A percentile compares a stretch with the other conserved stretches of the same genome.
phyloP scores from a whole-genome alignment of 2,329 filamentous ascomycete genomes.

The Alternaria alternata region DNA sequence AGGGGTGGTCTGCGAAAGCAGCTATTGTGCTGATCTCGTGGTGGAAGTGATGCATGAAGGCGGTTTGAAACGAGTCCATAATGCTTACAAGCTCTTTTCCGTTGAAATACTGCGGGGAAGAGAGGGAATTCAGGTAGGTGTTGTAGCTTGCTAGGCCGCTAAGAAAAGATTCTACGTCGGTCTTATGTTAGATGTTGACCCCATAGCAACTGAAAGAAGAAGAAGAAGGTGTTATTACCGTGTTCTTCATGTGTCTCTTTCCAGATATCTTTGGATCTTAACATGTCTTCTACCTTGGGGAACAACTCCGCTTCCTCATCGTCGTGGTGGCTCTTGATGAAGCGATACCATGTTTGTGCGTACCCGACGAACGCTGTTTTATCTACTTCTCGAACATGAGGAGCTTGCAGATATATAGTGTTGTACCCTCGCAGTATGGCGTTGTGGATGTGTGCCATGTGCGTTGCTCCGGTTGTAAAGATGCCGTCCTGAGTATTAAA shows the following conservation, averaged over 20 bases:
- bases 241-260: conserved; percentile 46
- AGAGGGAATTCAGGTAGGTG: conserved; percentile 30
- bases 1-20: conserved; percentile 56
- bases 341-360: conserved; percentile 43
- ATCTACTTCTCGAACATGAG: conserved; percentile 39
- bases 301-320: conserved; percentile 50
- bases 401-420: conserved; percentile 52
- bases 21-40: conserved; percentile 46
- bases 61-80: conserved; percentile 39
- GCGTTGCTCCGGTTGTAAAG: conserved; percentile 46
- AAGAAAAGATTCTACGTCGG: conserved; percentile 38
- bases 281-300: conserved; percentile 42
- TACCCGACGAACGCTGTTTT: conserved; percentile 50
- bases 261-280: conserved; percentile 41
- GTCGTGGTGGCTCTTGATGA: conserved; percentile 49
- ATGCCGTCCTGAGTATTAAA: conserved; percentile 33
- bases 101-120: conserved; percentile 31
- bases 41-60: conserved; percentile 46
- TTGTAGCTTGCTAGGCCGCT: conserved; percentile 34
- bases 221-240: conserved; percentile 22
- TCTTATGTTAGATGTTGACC: neutral
- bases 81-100: conserved; percentile 33
- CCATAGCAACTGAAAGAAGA: neutral
- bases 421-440: conserved; percentile 53
- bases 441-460: conserved; percentile 54